Evolutionary conservation across 2,329 filamentous ascomycete species (phyloP).

Genomic region (Botrytis aclada): DNA sequence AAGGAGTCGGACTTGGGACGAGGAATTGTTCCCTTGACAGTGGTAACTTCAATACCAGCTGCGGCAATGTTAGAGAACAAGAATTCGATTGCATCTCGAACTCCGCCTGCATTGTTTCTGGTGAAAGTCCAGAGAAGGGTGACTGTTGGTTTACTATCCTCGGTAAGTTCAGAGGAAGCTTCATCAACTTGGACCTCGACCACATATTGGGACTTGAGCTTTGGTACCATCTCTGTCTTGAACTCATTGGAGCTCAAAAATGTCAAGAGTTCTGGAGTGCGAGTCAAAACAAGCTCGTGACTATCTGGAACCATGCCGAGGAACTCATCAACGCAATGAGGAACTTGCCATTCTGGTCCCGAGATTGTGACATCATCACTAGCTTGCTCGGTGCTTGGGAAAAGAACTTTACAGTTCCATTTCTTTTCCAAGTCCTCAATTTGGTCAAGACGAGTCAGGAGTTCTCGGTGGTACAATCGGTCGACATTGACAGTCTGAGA

Average conservation of each 20-base stretch:
- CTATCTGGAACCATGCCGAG: constrained; percentile 97
- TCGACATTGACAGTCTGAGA: constrained; percentile 92
- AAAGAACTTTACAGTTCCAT: constrained; percentile 99
- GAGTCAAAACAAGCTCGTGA: constrained; percentile 83
- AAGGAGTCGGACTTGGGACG: constrained; percentile 99
- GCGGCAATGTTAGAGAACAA: constrained; percentile 81
- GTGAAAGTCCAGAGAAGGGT: constrained; percentile 80
- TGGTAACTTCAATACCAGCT: constrained; percentile 80
- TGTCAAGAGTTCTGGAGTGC: constrained; percentile 70
- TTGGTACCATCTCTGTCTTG: constrained; percentile 72
- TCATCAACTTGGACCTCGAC: constrained; percentile 78
- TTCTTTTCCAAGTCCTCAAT: constrained; percentile 97
- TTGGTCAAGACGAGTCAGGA: constrained; percentile 81
- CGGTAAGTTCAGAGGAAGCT: constrained; percentile 55
- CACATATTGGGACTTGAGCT: constrained; percentile 87
- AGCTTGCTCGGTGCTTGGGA: constrained; percentile 94
- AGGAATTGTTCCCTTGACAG: constrained; percentile 90
- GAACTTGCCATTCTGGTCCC: constrained; percentile 96
- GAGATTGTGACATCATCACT: constrained; percentile 95
- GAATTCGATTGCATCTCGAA: constrained; percentile 95
- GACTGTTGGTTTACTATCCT: constrained; percentile 56
- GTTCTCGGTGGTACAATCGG: constrained; percentile 89
- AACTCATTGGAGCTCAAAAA: constrained; percentile 83
- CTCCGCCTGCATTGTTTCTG: constrained; percentile 90
- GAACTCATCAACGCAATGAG: constrained; percentile 93